phyloP scores from a whole-genome alignment of 2,329 filamentous ascomycete species.

The Clarireedia sp. region DNA sequence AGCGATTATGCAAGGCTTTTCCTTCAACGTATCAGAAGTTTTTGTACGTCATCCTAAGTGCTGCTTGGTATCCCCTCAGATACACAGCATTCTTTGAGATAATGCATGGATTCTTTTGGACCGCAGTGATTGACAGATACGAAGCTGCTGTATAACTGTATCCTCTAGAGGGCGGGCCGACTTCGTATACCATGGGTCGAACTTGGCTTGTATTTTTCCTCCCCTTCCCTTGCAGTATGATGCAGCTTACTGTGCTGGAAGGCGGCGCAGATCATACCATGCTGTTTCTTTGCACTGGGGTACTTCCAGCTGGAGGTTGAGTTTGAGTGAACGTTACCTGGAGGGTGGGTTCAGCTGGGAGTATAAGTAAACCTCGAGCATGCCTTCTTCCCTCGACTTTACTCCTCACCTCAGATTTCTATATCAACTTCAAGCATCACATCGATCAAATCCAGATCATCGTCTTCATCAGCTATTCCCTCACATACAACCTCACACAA shows the following conservation, averaged over 20 bases:
- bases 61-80: too few species aligned
- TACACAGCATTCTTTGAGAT: too few species aligned
- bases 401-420: background rate
- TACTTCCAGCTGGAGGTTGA: background rate
- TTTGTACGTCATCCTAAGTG: too few species aligned
- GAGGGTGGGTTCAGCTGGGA: background rate
- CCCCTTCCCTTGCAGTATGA: background rate
- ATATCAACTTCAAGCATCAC: background rate
- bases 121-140: background rate
- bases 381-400: too few species aligned
- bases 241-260: slow-evolving; percentile 6
- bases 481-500: background rate
- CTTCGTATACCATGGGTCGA: background rate
- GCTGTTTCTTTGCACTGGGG: background rate
- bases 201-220: background rate
- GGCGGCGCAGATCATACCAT: background rate
- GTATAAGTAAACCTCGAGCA: background rate
- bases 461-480: background rate
- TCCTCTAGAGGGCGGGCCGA: background rate
- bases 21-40: too few species aligned
- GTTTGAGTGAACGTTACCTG: slow-evolving; percentile 2
- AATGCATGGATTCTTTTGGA: too few species aligned
- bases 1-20: too few species aligned
- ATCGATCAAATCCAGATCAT: background rate
- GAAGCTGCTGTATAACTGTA: background rate